phyloP scores from a whole-genome alignment of 2,329 filamentous ascomycete species.

The Lizonia empirigonia region DNA sequence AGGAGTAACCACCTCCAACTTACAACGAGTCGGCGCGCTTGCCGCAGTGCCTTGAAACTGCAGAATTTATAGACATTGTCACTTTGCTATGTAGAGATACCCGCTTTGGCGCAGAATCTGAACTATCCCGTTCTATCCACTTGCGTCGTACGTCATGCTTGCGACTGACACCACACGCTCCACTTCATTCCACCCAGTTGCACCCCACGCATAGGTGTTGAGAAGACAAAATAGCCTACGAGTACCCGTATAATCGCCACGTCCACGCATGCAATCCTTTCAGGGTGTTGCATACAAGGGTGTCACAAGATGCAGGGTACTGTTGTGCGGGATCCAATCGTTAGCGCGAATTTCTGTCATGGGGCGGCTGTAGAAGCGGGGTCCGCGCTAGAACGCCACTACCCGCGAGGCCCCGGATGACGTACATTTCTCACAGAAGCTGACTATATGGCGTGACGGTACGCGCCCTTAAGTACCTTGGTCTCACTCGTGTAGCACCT shows the following conservation, averaged over 20 bases:
- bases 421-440: slow-evolving; percentile 4
- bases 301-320: slow-evolving; percentile 12
- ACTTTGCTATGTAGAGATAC: slow-evolving; percentile 15
- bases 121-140: not conserved
- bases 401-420: slow-evolving; percentile 11
- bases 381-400: slow-evolving; percentile 9
- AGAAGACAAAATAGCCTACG: not conserved
- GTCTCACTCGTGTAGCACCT: not conserved
- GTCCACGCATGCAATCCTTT: not conserved
- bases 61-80: not conserved
- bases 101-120: slow-evolving; percentile 8
- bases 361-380: slow-evolving; percentile 14
- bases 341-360: slow-evolving; percentile 8
- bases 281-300: not conserved
- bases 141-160: not conserved
- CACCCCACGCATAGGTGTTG: too few species aligned
- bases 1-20: not conserved
- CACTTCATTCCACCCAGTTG: not conserved
- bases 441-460: slow-evolving; percentile 12
- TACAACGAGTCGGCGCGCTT: slow-evolving; percentile 3
- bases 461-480: slow-evolving; percentile 4
- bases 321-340: slow-evolving; percentile 2
- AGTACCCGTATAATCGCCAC: slow-evolving; percentile 9
- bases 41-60: not conserved
- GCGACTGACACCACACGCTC: not conserved